A percentile compares a stretch with the other conserved stretches of the same genome.
Evolutionary conservation across 2,329 filamentous ascomycete species (phyloP).

Genomic region (Camillea tinctor): DNA sequence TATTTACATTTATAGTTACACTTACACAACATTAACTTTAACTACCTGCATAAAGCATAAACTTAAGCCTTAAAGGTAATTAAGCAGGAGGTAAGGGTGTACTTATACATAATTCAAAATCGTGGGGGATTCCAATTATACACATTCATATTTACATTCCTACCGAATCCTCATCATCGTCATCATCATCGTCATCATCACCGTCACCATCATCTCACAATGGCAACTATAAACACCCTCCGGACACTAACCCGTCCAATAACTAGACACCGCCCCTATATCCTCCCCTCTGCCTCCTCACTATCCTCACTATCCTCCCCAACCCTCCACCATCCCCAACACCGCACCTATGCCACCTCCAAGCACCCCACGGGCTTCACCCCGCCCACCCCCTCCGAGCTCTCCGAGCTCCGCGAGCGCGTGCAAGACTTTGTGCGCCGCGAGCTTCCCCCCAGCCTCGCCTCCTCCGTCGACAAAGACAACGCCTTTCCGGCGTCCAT

Average conservation of each 20-base stretch:
- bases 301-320: slow-evolving; percentile 24
- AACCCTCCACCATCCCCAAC: slow-evolving; percentile 38
- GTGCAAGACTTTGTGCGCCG: slow-evolving; percentile 88
- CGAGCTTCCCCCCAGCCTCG: slow-evolving; percentile 83
- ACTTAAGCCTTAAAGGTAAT: no score
- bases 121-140: no score
- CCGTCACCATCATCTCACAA: slow-evolving; percentile 21
- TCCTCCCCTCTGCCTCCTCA: slow-evolving; percentile 13
- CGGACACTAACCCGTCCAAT: slow-evolving; percentile 37
- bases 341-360: slow-evolving; percentile 53
- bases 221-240: slow-evolving; percentile 42
- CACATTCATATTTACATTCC: no score
- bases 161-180: background rate
- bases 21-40: no score
- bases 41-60: no score
- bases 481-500: slow-evolving; percentile 89
- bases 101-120: no score
- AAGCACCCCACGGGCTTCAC: slow-evolving; percentile 63
- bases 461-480: slow-evolving; percentile 74
- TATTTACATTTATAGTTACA: no score
- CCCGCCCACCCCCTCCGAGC: slow-evolving; percentile 68
- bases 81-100: no score
- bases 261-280: slow-evolving; percentile 14
- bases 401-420: slow-evolving; percentile 76
- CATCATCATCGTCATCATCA: background rate